These are phyloP conservation scores for Leishmania arabica DNA, from an alignment of 208 protist genomes.

Conservation along the genomic window DNA sequence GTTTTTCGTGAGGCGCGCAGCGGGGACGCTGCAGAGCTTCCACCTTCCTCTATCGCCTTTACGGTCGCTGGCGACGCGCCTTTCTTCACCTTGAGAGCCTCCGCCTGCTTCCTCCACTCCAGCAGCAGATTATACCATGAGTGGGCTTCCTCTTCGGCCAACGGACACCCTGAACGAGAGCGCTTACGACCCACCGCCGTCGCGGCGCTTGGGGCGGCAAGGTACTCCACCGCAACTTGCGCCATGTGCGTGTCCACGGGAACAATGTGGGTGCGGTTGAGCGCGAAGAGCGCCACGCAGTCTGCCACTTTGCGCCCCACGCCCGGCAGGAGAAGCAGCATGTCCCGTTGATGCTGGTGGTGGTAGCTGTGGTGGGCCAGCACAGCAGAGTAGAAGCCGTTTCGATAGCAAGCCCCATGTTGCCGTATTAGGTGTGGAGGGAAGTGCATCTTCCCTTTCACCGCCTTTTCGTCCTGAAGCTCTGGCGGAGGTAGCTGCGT, in stretches of 20 bases:
- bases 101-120: constrained; percentile 23
- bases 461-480: neutral
- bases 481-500: neutral
- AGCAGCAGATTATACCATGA: constrained; percentile 15
- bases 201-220: constrained; percentile 6
- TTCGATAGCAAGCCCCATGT: constrained; percentile 13
- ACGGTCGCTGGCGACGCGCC: neutral
- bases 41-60: neutral
- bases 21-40: neutral
- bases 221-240: constrained; percentile 67
- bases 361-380: constrained; percentile 18
- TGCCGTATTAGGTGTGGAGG: constrained; percentile 4
- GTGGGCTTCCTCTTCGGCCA: neutral
- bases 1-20: neutral
- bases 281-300: constrained; percentile 79
- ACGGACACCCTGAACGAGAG: neutral
- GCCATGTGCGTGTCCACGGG: constrained; percentile 92
- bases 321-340: constrained; percentile 57
- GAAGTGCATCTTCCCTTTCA: neutral
- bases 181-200: neutral
- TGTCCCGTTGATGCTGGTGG: constrained; percentile 36
- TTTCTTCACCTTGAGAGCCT: constrained; percentile 2
- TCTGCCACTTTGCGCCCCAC: constrained; percentile 87
- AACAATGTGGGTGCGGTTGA: constrained; percentile 58
- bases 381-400: constrained; percentile 57